phyloP scores from a whole-genome alignment of 768 basidiomycete genomes.

The Podaxis sp. region DNA sequence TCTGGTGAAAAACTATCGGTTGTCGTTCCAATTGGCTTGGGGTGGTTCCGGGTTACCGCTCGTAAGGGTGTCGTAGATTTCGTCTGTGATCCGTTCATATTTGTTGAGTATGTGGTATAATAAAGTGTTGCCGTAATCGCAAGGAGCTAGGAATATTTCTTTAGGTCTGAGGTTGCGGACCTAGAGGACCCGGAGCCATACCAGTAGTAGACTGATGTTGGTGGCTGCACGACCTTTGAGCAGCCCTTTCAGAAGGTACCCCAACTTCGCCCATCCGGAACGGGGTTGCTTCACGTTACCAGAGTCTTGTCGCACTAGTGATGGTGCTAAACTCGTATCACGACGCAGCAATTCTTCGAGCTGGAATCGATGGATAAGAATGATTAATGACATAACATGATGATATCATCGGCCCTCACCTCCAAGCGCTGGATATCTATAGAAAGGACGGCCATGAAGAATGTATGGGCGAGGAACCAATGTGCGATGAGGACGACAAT shows the following conservation, averaged over 20 bases:
- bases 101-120: constrained; percentile 60
- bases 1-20: constrained; percentile 41
- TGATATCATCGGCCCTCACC: constrained; percentile 35
- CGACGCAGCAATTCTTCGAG: constrained; percentile 84
- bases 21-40: constrained; percentile 22
- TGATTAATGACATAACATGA: not conserved
- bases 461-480: constrained; percentile 96
- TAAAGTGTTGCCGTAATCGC: constrained; percentile 76
- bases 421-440: constrained; percentile 96
- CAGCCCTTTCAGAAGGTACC: constrained; percentile 39
- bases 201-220: constrained; percentile 79
- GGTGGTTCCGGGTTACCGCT: constrained; percentile 32
- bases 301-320: constrained; percentile 28
- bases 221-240: constrained; percentile 69
- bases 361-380: constrained; percentile 33
- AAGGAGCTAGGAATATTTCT: constrained; percentile 51
- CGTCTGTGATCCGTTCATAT: constrained; percentile 28
- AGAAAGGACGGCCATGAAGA: constrained; percentile 91
- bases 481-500: constrained; percentile 94
- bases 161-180: constrained; percentile 14
- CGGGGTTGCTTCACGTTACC: constrained; percentile 35
- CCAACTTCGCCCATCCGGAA: constrained; percentile 43
- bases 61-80: constrained; percentile 27
- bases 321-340: constrained; percentile 54
- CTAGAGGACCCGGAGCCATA: constrained; percentile 29